Percentiles rank a stretch among this genome's conserved stretches.
Conservation (phyloP, 805 yeast genomes). For the Wickerhamiella lipophila region DNA sequence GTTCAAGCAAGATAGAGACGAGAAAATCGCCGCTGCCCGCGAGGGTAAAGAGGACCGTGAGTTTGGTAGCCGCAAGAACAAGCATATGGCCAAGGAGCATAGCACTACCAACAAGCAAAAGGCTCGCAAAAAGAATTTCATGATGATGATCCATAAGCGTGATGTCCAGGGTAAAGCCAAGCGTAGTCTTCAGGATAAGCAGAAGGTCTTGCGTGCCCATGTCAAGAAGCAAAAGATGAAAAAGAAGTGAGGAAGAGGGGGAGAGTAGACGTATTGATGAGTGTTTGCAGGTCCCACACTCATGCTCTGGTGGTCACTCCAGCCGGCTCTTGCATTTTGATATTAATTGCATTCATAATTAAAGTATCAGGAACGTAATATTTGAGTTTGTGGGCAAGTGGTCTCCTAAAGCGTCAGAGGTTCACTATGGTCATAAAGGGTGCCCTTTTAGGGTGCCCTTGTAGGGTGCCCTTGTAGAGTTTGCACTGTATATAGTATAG, state of each 20-base stretch:
- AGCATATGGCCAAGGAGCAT: slow-evolving; percentile 51
- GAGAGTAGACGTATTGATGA: no score
- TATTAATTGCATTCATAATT: neutral
- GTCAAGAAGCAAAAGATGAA: slow-evolving; percentile 82
- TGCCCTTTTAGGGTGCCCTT: no score
- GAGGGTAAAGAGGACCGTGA: slow-evolving; percentile 94
- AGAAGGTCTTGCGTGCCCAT: slow-evolving; percentile 74
- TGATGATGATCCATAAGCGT: slow-evolving; percentile 95
- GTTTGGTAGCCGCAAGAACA: slow-evolving; percentile 72
- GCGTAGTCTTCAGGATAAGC: slow-evolving; percentile 81
- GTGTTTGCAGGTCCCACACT: no score
- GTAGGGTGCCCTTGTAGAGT: no score
- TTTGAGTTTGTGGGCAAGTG: no score
- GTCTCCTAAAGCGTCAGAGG: no score
- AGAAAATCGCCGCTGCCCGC: slow-evolving; percentile 68
- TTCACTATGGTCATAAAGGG: no score
- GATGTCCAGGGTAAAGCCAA: slow-evolving; percentile 90
- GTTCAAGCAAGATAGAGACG: slow-evolving; percentile 80
- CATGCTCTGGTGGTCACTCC: no score
- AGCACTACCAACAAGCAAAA: slow-evolving; percentile 93
- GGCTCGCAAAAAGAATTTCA: slow-evolving; percentile 95
- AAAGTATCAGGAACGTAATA: no score
- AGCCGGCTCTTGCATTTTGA: no score
- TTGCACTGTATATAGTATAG: no score
- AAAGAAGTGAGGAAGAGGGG: slow-evolving; percentile 31